Evolutionary conservation across 352 stramenopile species (phyloP), one percentile per base, ranked within the genome.

Genomic region (Elongisporangium anandrum): DNA sequence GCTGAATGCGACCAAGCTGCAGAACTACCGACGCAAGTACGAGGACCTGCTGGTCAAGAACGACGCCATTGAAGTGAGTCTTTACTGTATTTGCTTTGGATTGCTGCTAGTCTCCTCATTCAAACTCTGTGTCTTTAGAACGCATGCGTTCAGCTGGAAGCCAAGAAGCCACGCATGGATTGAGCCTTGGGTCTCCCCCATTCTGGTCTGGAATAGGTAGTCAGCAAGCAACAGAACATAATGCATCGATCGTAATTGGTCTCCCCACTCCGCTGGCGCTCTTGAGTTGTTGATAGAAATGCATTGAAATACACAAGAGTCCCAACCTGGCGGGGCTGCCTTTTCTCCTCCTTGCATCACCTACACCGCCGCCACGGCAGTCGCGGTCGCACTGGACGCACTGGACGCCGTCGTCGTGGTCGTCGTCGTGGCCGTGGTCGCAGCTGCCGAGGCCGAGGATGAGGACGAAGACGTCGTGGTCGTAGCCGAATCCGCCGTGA

Each of bases 11-110:
- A 29, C 63, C 10, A 90, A 92, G 59, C 63, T 94, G 50, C 61
- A 74, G 16, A 73, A 51, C 34, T 87, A 91, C 58, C 62, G 75
- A 54, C 75, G 62, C 61, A 83, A 73, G 39, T 83, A 85, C 53
- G 61, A 83, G 50, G 73, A 87, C 6, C 65, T 94, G 64, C 58
- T 90, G n/a, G 61, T 56, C 47, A 90, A 92, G 64, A 90, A 88
- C 56, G 68, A 69, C 15, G 54, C 72, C 13, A 90, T 90, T 54
- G 83, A 87, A 68, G 71, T 79, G 24, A 16, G 60, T 63, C 23
- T 26, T 7, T 48, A 21, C 9, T 4, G n/a, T 22, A 16, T 47
- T 19, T 51, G 16, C 23, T 2, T 45, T 15, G 17, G 34, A 20
- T 12, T 13, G 26, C 9, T 24, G 38, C 22, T 23, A 15, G 13